A percentile compares a stretch with the other conserved stretches of the same genome.
phyloP scores from a whole-genome alignment of 2,329 filamentous ascomycete genomes.

The Magnaporthales sp. region DNA sequence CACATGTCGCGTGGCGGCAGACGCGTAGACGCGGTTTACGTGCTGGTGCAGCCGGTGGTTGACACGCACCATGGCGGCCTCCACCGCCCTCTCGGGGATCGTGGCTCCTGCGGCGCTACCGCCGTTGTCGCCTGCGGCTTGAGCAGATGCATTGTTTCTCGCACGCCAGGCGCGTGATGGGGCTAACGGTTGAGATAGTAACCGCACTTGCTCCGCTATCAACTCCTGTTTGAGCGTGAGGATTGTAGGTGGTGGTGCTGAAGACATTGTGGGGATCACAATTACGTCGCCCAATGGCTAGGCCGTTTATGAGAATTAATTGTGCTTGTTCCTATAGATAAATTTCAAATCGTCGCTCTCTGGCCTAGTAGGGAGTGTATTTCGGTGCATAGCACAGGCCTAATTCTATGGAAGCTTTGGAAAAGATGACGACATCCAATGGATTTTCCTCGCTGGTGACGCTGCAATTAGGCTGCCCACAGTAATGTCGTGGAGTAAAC shows the following conservation, averaged over 20 bases:
- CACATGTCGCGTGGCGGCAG: slow-evolving; percentile 61
- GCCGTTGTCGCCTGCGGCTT: slow-evolving; percentile 21
- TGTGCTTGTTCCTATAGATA: background rate
- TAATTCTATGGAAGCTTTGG: background rate
- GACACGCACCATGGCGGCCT: slow-evolving; percentile 48
- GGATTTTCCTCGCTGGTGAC: background rate
- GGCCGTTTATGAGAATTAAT: background rate
- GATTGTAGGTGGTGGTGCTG: slow-evolving; percentile 39
- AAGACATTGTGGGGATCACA: slow-evolving; percentile 2
- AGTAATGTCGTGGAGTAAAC: background rate
- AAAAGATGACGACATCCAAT: background rate
- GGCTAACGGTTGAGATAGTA: slow-evolving; percentile 49
- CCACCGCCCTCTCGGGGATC: slow-evolving; percentile 39
- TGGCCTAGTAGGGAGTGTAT: background rate
- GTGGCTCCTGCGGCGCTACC: slow-evolving; percentile 22
- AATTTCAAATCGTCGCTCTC: background rate
- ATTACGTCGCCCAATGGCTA: background rate
- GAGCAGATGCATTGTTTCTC: slow-evolving; percentile 32
- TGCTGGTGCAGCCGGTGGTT: slow-evolving; percentile 59
- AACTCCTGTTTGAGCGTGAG: slow-evolving; percentile 57
- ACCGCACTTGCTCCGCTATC: slow-evolving; percentile 51
- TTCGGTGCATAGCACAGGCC: background rate
- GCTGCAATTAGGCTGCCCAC: background rate
- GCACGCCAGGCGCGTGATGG: slow-evolving; percentile 46
- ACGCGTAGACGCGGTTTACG: slow-evolving; percentile 54